A percentile compares a stretch with the other conserved stretches of the same genome.
Evolutionary conservation across 2,329 filamentous ascomycete genomes (phyloP).

Genomic region (Ascomycota sp.): DNA sequence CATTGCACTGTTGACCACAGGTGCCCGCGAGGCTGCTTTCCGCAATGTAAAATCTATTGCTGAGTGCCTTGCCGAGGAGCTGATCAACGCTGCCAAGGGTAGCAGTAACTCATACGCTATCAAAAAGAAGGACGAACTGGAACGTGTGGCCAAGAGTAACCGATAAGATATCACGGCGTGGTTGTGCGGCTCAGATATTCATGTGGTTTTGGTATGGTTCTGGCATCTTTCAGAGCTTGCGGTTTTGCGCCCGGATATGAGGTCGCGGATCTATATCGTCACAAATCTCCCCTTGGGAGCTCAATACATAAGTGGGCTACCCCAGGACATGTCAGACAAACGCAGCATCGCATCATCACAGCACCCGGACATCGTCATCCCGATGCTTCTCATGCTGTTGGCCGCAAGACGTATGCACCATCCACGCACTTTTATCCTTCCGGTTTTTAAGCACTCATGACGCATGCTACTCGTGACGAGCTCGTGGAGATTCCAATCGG

Average conservation of each 20-base stretch:
- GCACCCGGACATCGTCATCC: too few relatives aligned
- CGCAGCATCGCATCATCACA: too few relatives aligned
- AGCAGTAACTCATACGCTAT: conserved; percentile 99
- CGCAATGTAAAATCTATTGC: conserved; percentile 99
- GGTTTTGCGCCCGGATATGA: conserved; percentile 24
- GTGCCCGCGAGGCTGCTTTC: conserved; percentile 96
- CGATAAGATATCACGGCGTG: conserved; percentile 46
- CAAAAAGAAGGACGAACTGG: conserved; percentile 99
- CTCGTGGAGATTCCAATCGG: too few relatives aligned
- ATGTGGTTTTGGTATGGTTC: conserved; percentile 21
- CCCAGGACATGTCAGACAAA: too few relatives aligned
- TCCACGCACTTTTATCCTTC: too few relatives aligned
- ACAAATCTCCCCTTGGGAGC: conserved; percentile 19
- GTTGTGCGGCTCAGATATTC: conserved; percentile 11
- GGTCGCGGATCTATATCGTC: conserved; percentile 22
- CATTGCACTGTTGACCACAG: conserved; percentile 94
- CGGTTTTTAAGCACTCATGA: too few relatives aligned
- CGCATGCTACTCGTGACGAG: too few relatives aligned
- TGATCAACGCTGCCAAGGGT: conserved; percentile 99
- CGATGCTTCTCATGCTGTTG: too few relatives aligned
- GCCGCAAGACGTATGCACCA: too few relatives aligned
- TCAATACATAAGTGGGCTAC: conserved; percentile 20
- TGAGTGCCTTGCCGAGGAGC: conserved; percentile 97
- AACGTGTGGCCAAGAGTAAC: conserved; percentile 99
- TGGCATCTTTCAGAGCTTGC: conserved; percentile 22